A percentile compares a stretch with the other conserved stretches of the same genome.
phyloP scores from a whole-genome alignment of 768 basidiomycete species.

The Serendipita indica region DNA sequence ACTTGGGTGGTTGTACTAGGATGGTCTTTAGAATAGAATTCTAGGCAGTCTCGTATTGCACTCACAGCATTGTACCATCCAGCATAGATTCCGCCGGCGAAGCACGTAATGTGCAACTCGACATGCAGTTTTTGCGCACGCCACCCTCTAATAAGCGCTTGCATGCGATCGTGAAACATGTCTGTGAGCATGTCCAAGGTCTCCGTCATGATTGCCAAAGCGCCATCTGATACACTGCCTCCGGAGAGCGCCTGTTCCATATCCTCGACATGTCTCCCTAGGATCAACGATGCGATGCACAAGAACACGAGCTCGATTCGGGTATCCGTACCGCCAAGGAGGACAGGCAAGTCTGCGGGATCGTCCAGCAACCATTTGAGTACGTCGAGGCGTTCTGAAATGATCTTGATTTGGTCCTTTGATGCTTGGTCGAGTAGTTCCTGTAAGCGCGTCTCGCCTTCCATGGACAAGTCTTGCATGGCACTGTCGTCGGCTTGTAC shows the following conservation, averaged over 20 bases:
- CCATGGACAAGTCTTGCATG: background rate
- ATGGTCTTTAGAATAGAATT: background rate
- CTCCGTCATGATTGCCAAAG: background rate
- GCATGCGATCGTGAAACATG: constrained; percentile 7
- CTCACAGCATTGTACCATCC: constrained; percentile 7
- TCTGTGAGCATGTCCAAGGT: background rate
- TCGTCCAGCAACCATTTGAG: background rate
- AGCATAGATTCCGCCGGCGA: constrained; percentile 4
- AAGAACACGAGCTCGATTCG: constrained; percentile 1
- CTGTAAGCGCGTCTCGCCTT: background rate
- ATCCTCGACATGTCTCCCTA: background rate
- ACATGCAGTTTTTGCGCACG: constrained; percentile 6
- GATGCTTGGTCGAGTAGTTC: background rate
- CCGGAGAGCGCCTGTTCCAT: background rate
- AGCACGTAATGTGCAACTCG: constrained; percentile 9
- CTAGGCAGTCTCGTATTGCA: no score
- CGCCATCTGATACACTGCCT: background rate
- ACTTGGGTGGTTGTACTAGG: background rate
- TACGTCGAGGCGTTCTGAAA: background rate
- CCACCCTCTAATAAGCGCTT: constrained; percentile 3
- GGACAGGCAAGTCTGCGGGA: constrained; percentile 1
- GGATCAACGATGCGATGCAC: background rate
- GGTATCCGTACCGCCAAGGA: background rate
- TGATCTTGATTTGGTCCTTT: background rate
- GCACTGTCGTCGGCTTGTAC: background rate